Percentiles rank a stretch among this genome's conserved stretches.
Conservation (phyloP, 768 basidiomycete genomes). For the Mrakia gelida region DNA sequence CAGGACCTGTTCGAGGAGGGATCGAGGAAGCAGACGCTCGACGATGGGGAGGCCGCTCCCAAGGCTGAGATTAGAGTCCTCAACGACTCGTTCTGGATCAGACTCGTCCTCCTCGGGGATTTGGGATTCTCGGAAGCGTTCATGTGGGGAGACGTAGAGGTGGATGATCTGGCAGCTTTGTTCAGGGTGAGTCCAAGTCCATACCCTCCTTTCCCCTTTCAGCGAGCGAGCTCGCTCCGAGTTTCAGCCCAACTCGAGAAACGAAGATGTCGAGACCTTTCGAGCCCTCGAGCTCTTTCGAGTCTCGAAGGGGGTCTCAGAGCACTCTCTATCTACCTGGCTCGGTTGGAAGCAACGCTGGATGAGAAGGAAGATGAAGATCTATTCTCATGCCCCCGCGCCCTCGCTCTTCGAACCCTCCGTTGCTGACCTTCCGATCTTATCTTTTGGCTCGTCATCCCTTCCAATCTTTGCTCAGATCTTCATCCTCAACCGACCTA, state of each 20-base stretch:
- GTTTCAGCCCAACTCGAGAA: background rate
- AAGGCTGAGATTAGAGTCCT: conserved; percentile 33
- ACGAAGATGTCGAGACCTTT: background rate
- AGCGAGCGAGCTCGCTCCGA: background rate
- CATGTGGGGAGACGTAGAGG: conserved; percentile 72
- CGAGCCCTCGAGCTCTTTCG: background rate
- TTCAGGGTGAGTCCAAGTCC: conserved; percentile 53
- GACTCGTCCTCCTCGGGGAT: conserved; percentile 54
- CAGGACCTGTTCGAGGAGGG: no score
- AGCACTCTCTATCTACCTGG: no score
- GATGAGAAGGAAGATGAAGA: no score
- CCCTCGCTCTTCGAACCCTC: no score
- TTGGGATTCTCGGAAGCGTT: conserved; percentile 71
- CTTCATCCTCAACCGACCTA: conserved; percentile 52
- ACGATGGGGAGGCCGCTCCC: conserved; percentile 19
- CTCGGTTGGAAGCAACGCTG: no score
- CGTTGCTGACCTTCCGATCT: background rate
- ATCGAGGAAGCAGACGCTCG: background rate
- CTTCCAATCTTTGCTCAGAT: conserved; percentile 48
- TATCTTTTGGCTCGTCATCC: background rate
- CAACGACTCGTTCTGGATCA: conserved; percentile 41
- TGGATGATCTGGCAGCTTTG: conserved; percentile 59
- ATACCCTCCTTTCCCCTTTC: background rate
- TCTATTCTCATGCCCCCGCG: no score
- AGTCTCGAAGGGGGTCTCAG: background rate